These are phyloP conservation scores for Parathielavia appendiculata DNA, from an alignment of 495 filamentous ascomycete species.

Conservation along the genomic window DNA sequence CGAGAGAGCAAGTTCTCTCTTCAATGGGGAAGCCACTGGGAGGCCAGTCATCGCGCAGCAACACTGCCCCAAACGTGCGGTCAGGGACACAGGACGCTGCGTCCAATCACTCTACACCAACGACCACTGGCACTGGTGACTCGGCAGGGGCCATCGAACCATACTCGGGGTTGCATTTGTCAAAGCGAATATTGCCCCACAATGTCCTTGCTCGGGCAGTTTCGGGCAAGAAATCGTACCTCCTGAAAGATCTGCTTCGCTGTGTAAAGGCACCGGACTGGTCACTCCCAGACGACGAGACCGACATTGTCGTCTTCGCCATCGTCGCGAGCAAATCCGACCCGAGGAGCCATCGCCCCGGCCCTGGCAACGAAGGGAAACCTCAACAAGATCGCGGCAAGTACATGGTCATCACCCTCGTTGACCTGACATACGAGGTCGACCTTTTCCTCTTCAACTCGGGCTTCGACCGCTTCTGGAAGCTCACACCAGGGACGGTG, in stretches of 20 bases:
- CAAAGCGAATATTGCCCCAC: slow-evolving; percentile 82
- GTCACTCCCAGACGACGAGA: slow-evolving; percentile 74
- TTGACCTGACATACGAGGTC: slow-evolving; percentile 84
- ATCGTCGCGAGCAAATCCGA: slow-evolving; percentile 83
- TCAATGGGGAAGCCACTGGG: slow-evolving; percentile 30
- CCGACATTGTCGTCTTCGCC: slow-evolving; percentile 81
- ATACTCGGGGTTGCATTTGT: slow-evolving; percentile 79
- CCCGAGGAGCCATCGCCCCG: slow-evolving; percentile 61
- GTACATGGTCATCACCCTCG: slow-evolving; percentile 87
- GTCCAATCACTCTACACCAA: slow-evolving; percentile 5
- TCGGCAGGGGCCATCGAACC: slow-evolving; percentile 64
- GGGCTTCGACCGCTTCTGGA: slow-evolving; percentile 87
- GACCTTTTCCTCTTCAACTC: slow-evolving; percentile 89
- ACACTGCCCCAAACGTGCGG: slow-evolving; percentile 46
- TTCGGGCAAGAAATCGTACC: slow-evolving; percentile 66
- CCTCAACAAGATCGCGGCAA: slow-evolving; percentile 55
- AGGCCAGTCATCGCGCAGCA: slow-evolving; percentile 44
- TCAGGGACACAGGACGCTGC: slow-evolving; percentile 3
- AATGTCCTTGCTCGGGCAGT: slow-evolving; percentile 68
- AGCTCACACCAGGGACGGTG: slow-evolving; percentile 76
- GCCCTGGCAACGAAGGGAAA: slow-evolving; percentile 50
- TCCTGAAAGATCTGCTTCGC: slow-evolving; percentile 76
- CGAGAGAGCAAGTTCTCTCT: slow-evolving; percentile 59
- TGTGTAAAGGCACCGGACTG: slow-evolving; percentile 79
- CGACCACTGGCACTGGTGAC: neutral